Base-by-base conservation (phyloP, 345 rosid species). In the Hibiscus trionum region DNA sequence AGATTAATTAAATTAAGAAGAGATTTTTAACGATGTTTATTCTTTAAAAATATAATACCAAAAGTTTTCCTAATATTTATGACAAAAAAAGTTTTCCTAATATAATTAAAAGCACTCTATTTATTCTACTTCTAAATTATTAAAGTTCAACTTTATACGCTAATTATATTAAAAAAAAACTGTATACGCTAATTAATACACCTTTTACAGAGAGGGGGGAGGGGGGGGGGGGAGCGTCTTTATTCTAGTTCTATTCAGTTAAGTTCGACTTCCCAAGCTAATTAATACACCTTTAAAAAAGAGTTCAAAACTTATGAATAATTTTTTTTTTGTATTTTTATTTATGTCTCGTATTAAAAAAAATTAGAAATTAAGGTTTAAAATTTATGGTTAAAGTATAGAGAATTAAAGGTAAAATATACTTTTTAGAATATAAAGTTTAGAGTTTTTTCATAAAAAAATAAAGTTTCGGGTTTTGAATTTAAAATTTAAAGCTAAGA, bases 281-380 rank as follows among this genome's bases (percentile, higher is more conserved):
- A 72, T 49, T 26, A 61, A 72, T 72, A 50, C 19, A 31, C 31
- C 33, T 29, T 60, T 27, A 49, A 52, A 7, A 70, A 70, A 66
- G 26, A 24, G 33, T 29, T 17, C 19, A 70, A 31, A 64, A 58
- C 11, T 33, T 33, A 33, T 33, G 6, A 33, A 33, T 4, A 33
- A 33, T 33, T 5, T 0, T 33, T 1, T 33, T 4, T 5, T n/a
- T n/a, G n/a, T n/a, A 4, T 33, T 33, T 33, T 33, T 33, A 27
- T 27, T 27, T 27, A 27, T 27, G 3, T 0, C 0, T 27, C 31
- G 3, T 3, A 27, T 2, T 27, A 27, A 27, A 27, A 27, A 27
- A 27, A 27, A 2, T 27, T 27, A 27, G 3, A 27, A 0, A 2
- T 27, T 27, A 27, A 3, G 1, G 0, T 27, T 1, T 27, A 27